Conservation (phyloP, 306 rosid genomes). For the Fragaria iinumae region DNA sequence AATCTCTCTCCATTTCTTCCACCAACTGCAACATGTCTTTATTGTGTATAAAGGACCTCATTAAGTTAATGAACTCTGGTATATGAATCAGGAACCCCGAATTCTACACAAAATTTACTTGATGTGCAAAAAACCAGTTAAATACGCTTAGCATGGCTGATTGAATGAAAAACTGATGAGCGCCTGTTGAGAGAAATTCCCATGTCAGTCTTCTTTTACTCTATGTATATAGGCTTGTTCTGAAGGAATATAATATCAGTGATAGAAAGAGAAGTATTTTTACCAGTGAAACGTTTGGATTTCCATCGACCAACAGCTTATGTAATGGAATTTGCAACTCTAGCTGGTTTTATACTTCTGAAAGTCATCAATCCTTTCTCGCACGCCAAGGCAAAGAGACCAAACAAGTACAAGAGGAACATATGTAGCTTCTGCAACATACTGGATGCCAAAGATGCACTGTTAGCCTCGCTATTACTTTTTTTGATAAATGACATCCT, state of each 20-base stretch:
- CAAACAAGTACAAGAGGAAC: slow-evolving; percentile 52
- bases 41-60: slow-evolving; percentile 14
- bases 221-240: neutral
- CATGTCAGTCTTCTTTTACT: neutral
- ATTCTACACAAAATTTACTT: neutral
- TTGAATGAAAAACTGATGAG: neutral
- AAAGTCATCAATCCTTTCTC: slow-evolving; percentile 47
- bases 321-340: slow-evolving; percentile 52
- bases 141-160: neutral
- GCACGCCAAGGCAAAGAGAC: slow-evolving; percentile 47
- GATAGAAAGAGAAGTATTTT: slow-evolving; percentile 14
- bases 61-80: slow-evolving; percentile 16
- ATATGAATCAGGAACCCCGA: neutral
- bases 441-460: slow-evolving; percentile 26
- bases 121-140: neutral
- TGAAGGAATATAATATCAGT: neutral
- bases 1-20: slow-evolving; percentile 14
- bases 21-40: slow-evolving; percentile 1
- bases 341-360: slow-evolving; percentile 56
- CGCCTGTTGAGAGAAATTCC: slow-evolving; percentile 16
- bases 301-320: slow-evolving; percentile 22
- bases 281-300: slow-evolving; percentile 33
- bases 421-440: slow-evolving; percentile 45
- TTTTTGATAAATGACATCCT: slow-evolving; percentile 36
- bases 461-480: slow-evolving; percentile 44